These are phyloP conservation scores for Colletotrichum musicola DNA, from an alignment of 2,329 filamentous ascomycete species.

Conservation along the genomic window DNA sequence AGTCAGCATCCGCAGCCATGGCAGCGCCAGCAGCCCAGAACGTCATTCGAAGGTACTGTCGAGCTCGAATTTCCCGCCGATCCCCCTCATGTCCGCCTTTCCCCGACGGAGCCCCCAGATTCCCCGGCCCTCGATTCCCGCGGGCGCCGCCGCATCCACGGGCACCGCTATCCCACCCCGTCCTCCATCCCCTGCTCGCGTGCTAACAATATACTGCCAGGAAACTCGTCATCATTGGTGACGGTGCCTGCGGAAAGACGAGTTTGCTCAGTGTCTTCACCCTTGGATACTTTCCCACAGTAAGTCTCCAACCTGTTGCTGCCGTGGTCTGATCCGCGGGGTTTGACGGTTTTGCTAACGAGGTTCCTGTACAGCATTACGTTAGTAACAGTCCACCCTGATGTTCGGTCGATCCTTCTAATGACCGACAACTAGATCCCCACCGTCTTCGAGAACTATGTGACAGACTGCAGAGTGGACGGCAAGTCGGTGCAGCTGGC, in stretches of 20 bases:
- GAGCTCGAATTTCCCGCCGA: constrained; percentile 32
- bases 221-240: constrained; percentile 96
- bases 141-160: not conserved
- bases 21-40: constrained; percentile 62
- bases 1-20: constrained; percentile 48
- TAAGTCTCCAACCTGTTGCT: constrained; percentile 65
- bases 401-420: constrained; percentile 28
- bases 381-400: constrained; percentile 54
- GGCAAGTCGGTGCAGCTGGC: constrained; percentile 98
- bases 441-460: constrained; percentile 99
- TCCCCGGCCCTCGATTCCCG: not conserved
- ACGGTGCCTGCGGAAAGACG: constrained; percentile 98
- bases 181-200: not conserved
- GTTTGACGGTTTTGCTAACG: constrained; percentile 45
- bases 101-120: constrained; percentile 7
- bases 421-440: constrained; percentile 73
- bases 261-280: constrained; percentile 98
- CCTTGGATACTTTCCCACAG: constrained; percentile 96
- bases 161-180: not conserved
- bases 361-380: constrained; percentile 63
- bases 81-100: not conserved
- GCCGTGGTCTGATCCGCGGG: constrained; percentile 11
- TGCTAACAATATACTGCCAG: constrained; percentile 58
- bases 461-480: constrained; percentile 98
- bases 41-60: constrained; percentile 74